Evolutionary conservation across 192 early-diverging fungal genomes (phyloP).

Genomic region (Cetraspora pellucida): DNA sequence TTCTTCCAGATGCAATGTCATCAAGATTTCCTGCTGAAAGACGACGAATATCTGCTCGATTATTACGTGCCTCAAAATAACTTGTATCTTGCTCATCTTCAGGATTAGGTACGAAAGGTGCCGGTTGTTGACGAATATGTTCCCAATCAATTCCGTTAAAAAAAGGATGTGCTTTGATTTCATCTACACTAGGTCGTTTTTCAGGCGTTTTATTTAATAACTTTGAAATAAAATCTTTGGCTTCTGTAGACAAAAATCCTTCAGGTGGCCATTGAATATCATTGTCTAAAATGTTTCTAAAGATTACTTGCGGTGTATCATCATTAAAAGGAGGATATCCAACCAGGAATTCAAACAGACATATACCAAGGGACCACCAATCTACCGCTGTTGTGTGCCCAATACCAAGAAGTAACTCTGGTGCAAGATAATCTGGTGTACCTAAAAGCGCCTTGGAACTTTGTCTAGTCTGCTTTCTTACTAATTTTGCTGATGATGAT

Average conservation of each 20-base stretch:
- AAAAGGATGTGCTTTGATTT: constrained; percentile 72
- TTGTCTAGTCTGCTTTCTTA: constrained; percentile 40
- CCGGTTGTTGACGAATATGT: constrained; percentile 70
- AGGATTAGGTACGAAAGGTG: constrained; percentile 84
- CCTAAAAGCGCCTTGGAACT: constrained; percentile 66
- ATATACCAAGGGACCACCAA: constrained; percentile 95
- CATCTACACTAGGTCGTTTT: constrained; percentile 64
- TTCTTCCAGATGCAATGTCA: constrained; percentile 39
- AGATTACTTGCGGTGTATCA: constrained; percentile 83
- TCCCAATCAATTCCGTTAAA: constrained; percentile 79
- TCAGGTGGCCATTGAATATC: constrained; percentile 68
- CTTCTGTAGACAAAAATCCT: constrained; percentile 60
- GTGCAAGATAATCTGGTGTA: constrained; percentile 94
- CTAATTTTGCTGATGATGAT: constrained; percentile 7
- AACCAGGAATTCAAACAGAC: constrained; percentile 85
- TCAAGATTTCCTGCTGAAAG: constrained; percentile 65
- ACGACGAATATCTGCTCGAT: constrained; percentile 77
- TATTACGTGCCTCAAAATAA: constrained; percentile 86
- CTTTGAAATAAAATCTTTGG: constrained; percentile 71
- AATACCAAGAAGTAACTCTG: constrained; percentile 86
- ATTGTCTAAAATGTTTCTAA: constrained; percentile 85
- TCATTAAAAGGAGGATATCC: constrained; percentile 93
- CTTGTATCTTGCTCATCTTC: constrained; percentile 83
- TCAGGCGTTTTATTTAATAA: constrained; percentile 76
- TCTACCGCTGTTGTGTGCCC: constrained; percentile 87